Conservation (phyloP, 108 stramenopile genomes). For the Nitzschia sp. region DNA sequence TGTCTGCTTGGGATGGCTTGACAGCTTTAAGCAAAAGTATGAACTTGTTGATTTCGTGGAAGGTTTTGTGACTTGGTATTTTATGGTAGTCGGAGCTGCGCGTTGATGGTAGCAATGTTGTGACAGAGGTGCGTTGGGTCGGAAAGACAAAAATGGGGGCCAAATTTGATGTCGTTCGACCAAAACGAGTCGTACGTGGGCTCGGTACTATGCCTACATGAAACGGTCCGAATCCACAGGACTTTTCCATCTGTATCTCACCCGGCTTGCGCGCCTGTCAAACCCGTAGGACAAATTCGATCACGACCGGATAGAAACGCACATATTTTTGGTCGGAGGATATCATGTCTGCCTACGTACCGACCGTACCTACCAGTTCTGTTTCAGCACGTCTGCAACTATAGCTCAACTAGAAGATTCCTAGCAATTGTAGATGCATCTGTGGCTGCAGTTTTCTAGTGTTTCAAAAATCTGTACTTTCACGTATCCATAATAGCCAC, state of each 20-base stretch:
- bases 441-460: too few relatives aligned
- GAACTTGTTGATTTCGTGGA: neutral
- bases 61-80: neutral
- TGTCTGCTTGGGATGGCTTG: too few relatives aligned
- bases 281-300: neutral
- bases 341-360: too few relatives aligned
- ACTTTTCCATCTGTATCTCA: neutral
- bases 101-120: slow-evolving; percentile 5
- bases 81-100: neutral
- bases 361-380: too few relatives aligned
- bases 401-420: too few relatives aligned
- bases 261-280: slow-evolving; percentile 21
- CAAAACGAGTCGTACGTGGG: neutral
- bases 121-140: slow-evolving; percentile 21
- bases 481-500: too few relatives aligned
- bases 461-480: too few relatives aligned
- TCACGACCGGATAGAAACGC: slow-evolving; percentile 11
- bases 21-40: too few relatives aligned
- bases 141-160: slow-evolving; percentile 15
- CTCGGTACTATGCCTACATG: neutral
- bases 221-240: too few relatives aligned
- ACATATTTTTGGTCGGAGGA: too few relatives aligned
- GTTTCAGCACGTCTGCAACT: too few relatives aligned
- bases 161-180: slow-evolving; percentile 1
- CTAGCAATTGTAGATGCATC: too few relatives aligned